Percentiles rank a stretch among this genome's conserved stretches.
Evolutionary conservation across 257 asterid species (phyloP).

Genomic region (Lithospermum erythrorhizon): DNA sequence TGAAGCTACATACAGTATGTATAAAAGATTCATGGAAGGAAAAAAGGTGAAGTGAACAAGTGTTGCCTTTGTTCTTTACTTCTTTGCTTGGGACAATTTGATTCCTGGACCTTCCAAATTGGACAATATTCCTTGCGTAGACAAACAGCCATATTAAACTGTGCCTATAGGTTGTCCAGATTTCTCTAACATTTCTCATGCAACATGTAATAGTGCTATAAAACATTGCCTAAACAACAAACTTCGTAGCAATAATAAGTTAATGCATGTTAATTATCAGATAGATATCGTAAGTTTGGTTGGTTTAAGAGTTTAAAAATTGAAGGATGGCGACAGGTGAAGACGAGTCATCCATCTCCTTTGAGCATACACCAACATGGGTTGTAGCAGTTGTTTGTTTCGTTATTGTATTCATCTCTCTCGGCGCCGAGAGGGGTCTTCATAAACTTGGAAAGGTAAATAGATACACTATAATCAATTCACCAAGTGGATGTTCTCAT

Average conservation of each 20-base stretch:
- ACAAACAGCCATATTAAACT: too few species aligned
- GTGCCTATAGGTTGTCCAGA: too few species aligned
- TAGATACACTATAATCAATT: background rate
- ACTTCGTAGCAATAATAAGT: background rate
- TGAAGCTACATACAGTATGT: too few species aligned
- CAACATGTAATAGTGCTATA: background rate
- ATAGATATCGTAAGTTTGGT: too few species aligned
- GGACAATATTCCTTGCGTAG: constrained; percentile 38
- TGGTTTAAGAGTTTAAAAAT: background rate
- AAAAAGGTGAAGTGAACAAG: background rate
- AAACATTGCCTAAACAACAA: background rate
- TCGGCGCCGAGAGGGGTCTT: constrained; percentile 60
- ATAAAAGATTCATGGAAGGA: constrained; percentile 1
- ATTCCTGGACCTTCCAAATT: constrained; percentile 11
- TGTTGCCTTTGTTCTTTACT: constrained; percentile 39
- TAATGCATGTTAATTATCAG: background rate
- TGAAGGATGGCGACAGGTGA: constrained; percentile 14
- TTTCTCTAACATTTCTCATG: too few species aligned
- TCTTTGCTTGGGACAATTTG: constrained; percentile 16
- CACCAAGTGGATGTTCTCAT: background rate
- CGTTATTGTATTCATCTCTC: constrained; percentile 55
- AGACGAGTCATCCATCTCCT: constrained; percentile 25
- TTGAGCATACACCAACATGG: constrained; percentile 79
- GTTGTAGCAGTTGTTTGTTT: constrained; percentile 67
- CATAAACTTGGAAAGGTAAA: constrained; percentile 66